A percentile compares a stretch with the other conserved stretches of the same genome.
Evolutionary conservation across 371 early-diverging fungal genomes (phyloP).

Genomic region (Mucor plumbeus): DNA sequence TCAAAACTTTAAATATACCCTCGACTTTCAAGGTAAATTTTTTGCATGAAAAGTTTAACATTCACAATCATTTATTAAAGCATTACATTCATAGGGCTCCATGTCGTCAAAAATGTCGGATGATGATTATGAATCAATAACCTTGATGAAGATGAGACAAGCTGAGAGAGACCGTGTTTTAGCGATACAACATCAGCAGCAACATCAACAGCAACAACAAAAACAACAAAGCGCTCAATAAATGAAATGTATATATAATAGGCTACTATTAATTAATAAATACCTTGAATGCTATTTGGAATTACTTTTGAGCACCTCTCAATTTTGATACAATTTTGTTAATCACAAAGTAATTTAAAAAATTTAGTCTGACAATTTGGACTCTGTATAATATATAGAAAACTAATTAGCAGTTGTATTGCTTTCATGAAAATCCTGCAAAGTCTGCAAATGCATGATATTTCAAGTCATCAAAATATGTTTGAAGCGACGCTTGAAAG

Average conservation of each 20-base stretch:
- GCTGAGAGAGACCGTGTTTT: slow-evolving; percentile 44
- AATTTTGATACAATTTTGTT: too few relatives aligned
- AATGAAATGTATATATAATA: background rate
- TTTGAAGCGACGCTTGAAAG: too few relatives aligned
- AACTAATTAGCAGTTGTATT: too few relatives aligned
- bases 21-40: slow-evolving; percentile 24
- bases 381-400: too few relatives aligned
- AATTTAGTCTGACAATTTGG: too few relatives aligned
- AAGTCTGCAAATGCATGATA: too few relatives aligned
- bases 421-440: too few relatives aligned
- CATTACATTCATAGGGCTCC: background rate
- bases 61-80: too few relatives aligned
- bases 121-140: slow-evolving; percentile 52
- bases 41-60: too few relatives aligned
- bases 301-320: too few relatives aligned
- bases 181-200: slow-evolving; percentile 5
- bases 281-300: background rate
- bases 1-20: slow-evolving; percentile 39
- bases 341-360: too few relatives aligned
- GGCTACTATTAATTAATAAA: background rate
- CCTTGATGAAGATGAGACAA: slow-evolving; percentile 53
- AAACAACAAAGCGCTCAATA: background rate
- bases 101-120: slow-evolving; percentile 28
- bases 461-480: too few relatives aligned
- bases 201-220: background rate